Evolutionary conservation across 371 early-diverging fungal species (phyloP).

Genomic region (Enteropsectra breve): DNA sequence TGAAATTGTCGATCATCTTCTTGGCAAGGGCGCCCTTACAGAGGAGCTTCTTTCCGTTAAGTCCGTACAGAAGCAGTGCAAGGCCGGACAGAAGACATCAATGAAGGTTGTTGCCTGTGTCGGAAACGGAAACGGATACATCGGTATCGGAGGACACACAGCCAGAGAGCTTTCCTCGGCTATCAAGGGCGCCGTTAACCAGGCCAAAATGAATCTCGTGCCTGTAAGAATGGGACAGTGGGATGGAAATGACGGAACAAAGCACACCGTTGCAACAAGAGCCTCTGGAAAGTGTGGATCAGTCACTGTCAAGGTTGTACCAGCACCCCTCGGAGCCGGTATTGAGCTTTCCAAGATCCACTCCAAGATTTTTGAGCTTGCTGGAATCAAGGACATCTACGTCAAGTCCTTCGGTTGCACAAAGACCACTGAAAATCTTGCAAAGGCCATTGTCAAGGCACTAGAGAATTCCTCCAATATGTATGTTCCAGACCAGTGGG

Average conservation of each 20-base stretch:
- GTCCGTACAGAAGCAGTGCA: slow-evolving; percentile 99
- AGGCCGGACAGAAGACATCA: slow-evolving; percentile 96
- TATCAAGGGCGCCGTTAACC: slow-evolving; percentile 90
- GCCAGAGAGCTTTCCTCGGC: slow-evolving; percentile 96
- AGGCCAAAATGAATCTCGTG: slow-evolving; percentile 90
- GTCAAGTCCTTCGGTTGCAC: slow-evolving; percentile 80
- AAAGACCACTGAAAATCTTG: slow-evolving; percentile 80
- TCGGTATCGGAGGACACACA: slow-evolving; percentile 96
- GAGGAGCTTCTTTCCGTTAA: slow-evolving; percentile 98
- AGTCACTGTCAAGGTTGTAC: slow-evolving; percentile 78
- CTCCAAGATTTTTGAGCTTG: slow-evolving; percentile 90
- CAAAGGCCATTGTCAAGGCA: slow-evolving; percentile 94
- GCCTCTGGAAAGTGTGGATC: slow-evolving; percentile 98
- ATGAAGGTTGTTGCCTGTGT: slow-evolving; percentile 98
- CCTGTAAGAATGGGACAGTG: slow-evolving; percentile 97
- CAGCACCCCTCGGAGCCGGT: slow-evolving; percentile 96
- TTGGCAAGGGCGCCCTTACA: slow-evolving; percentile 73
- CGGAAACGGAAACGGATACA: slow-evolving; percentile 90
- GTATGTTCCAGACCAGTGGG: slow-evolving; percentile 91
- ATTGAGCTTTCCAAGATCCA: slow-evolving; percentile 87
- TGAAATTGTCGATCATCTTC: slow-evolving; percentile 91
- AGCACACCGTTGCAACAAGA: slow-evolving; percentile 95
- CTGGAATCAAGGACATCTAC: slow-evolving; percentile 95
- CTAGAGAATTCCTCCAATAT: slow-evolving; percentile 89
- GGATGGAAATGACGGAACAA: slow-evolving; percentile 85